Percentiles rank a stretch among this genome's conserved stretches.
Evolutionary conservation across 2,329 filamentous ascomycete species (phyloP).

Genomic region (Domatiomyces globalis): DNA sequence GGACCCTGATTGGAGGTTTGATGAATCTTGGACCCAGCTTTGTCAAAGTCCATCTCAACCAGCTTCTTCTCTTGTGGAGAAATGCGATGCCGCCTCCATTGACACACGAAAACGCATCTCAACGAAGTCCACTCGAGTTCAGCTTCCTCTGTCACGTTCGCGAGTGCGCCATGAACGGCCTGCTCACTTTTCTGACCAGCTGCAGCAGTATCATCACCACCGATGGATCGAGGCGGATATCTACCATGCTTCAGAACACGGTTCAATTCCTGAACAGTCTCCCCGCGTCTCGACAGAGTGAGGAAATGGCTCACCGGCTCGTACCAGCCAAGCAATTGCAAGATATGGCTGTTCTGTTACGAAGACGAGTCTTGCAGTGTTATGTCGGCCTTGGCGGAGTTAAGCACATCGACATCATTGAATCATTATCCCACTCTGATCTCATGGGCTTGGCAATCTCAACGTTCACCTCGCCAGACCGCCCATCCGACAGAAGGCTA

Average conservation of each 20-base stretch:
- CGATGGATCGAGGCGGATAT: constrained; percentile 84
- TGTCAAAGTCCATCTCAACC: constrained; percentile 93
- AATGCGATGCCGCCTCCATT: constrained; percentile 90
- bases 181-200: constrained; percentile 83
- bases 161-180: constrained; percentile 83
- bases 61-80: constrained; percentile 88
- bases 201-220: constrained; percentile 83
- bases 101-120: constrained; percentile 77
- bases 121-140: constrained; percentile 71
- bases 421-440: constrained; percentile 80
- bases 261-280: constrained; percentile 76
- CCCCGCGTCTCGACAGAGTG: constrained; percentile 67
- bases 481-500: constrained; percentile 60
- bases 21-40: constrained; percentile 97
- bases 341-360: constrained; percentile 85
- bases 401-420: constrained; percentile 69
- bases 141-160: constrained; percentile 89
- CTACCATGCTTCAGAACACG: constrained; percentile 89
- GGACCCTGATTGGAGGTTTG: constrained; percentile 89
- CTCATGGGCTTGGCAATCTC: constrained; percentile 78
- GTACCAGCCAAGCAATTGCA: constrained; percentile 75
- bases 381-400: constrained; percentile 84
- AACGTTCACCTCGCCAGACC: constrained; percentile 84
- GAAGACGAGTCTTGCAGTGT: constrained; percentile 82
- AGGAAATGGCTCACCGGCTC: constrained; percentile 72